Evolutionary conservation across 1,284 basidiomycete species (phyloP).

Genomic region (Ustilago shanxiensis): DNA sequence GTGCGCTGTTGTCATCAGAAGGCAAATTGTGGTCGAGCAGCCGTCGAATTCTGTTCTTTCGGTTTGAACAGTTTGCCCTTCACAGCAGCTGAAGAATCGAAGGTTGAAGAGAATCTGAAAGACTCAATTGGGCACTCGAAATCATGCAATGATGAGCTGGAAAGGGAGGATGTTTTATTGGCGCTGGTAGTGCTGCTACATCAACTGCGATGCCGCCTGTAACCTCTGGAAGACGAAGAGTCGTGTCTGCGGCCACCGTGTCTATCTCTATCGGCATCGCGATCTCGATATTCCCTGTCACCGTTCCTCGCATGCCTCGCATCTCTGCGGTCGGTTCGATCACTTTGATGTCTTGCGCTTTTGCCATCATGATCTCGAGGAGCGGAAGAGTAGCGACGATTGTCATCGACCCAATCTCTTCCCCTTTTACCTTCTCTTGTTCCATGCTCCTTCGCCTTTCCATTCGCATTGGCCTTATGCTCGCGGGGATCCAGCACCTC

Average conservation of each 20-base stretch:
- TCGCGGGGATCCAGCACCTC: constrained; percentile 56
- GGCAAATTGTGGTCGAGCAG: not conserved
- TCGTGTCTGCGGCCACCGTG: not conserved
- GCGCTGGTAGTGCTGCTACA: not conserved
- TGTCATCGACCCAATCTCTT: constrained; percentile 52
- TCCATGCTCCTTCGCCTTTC: not conserved
- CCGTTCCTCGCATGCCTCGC: not conserved
- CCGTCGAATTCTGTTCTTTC: not conserved
- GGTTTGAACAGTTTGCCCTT: too few species aligned
- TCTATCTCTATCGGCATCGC: not conserved
- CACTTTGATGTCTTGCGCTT: not conserved
- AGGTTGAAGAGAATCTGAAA: too few species aligned
- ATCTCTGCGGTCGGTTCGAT: not conserved
- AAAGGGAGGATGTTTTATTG: too few species aligned
- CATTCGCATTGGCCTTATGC: not conserved
- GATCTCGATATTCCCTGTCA: not conserved
- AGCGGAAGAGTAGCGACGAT: constrained; percentile 4
- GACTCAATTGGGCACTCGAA: too few species aligned
- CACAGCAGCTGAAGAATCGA: too few species aligned
- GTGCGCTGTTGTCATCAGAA: not conserved
- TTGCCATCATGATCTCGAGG: not conserved
- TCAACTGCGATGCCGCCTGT: not conserved
- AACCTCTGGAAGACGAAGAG: not conserved
- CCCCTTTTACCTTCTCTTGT: constrained; percentile 33
- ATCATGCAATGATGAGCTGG: too few species aligned